Evolutionary conservation across 2,329 filamentous ascomycete genomes (phyloP), one percentile per base, ranked within the genome.

Genomic region (Aspergillus calidoustus): DNA sequence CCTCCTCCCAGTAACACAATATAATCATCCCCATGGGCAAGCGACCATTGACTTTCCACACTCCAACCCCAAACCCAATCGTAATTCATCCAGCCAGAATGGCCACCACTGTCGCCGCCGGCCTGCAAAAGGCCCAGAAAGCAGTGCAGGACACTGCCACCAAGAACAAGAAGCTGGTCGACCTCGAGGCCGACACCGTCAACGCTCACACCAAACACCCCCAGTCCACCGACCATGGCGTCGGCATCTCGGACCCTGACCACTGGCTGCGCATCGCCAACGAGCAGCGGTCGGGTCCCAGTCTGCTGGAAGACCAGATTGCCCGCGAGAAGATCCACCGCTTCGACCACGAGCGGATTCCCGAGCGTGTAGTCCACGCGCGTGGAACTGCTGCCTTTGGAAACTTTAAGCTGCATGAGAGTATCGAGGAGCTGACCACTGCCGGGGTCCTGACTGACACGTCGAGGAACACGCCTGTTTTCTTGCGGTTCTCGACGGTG

Each of bases 401-500:
- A 52, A 86, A 82, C 49, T 91, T 91, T 77, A 89, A 82, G 63
- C 79, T 91, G 23, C 83, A 84, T 64, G 84, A 91, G 74, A 87
- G 86, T 64, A 83, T 87, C 13, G 79, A 81, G 50, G 86, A 91
- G 68, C 83, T 91, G 31, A 87, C 87, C 5, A 81, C 79, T 34
- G 89, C 89, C 1, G 83, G 83, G 5, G 81, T 91, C 3, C 76
- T 92, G 50, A 91, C 86, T 1, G 89, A 91, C 64, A 91, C 88
- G 0, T 86, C 84, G 0, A 84, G 88, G 31, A 85, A 83, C 38
- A 92, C 90, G 3, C 77, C 78, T 0, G 80, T 91, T 1, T 91
- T 92, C 71, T 71, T 90, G 17, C 87, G 91, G 0, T 93, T 95
- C 75, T 94, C 91, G 0, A 94, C 91, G 0, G 91, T 92, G 0